phyloP scores from a whole-genome alignment of 495 filamentous ascomycete species.

The Pseudoneurospora amorphoporcata region DNA sequence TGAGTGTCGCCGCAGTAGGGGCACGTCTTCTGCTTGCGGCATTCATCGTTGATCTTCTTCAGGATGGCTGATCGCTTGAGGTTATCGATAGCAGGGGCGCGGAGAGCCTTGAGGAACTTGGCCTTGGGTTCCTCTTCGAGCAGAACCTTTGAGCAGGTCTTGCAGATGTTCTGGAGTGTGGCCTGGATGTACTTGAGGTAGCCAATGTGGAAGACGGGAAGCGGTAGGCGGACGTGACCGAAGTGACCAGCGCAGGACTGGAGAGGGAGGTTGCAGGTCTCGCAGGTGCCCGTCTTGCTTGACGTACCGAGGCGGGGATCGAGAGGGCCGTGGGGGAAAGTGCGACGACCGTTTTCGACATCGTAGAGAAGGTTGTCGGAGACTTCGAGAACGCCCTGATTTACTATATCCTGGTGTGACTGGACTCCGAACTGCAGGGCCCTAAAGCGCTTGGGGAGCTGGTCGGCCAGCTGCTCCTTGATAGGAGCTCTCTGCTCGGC shows the following conservation, averaged over 20 bases:
- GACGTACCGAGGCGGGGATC: constrained; percentile 87
- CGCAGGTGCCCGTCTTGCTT: constrained; percentile 57
- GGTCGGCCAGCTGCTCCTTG: constrained; percentile 86
- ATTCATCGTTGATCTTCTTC: constrained; percentile 80
- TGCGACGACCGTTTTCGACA: constrained; percentile 56
- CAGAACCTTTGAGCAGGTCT: constrained; percentile 68
- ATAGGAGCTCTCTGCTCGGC: constrained; percentile 24
- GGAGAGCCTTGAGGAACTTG: constrained; percentile 61
- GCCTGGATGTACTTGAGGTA: constrained; percentile 85
- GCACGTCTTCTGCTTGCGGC: constrained; percentile 72
- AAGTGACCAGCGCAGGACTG: constrained; percentile 89
- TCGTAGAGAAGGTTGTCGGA: constrained; percentile 87
- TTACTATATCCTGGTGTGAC: constrained; percentile 87
- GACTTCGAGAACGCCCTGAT: constrained; percentile 86
- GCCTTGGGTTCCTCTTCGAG: constrained; percentile 57
- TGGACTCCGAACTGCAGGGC: constrained; percentile 89
- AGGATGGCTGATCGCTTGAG: constrained; percentile 64
- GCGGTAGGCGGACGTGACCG: constrained; percentile 76
- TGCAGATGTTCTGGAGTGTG: constrained; percentile 90
- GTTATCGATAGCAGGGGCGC: constrained; percentile 77
- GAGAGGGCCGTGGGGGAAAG: constrained; percentile 71
- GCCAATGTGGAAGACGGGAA: constrained; percentile 90
- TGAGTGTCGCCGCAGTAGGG: constrained; percentile 68
- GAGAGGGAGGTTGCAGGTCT: constrained; percentile 69
- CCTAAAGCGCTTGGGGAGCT: constrained; percentile 79